These are phyloP conservation scores for Hypocreales sp. DNA, from an alignment of 2,329 filamentous ascomycete species.

Conservation along the genomic window DNA sequence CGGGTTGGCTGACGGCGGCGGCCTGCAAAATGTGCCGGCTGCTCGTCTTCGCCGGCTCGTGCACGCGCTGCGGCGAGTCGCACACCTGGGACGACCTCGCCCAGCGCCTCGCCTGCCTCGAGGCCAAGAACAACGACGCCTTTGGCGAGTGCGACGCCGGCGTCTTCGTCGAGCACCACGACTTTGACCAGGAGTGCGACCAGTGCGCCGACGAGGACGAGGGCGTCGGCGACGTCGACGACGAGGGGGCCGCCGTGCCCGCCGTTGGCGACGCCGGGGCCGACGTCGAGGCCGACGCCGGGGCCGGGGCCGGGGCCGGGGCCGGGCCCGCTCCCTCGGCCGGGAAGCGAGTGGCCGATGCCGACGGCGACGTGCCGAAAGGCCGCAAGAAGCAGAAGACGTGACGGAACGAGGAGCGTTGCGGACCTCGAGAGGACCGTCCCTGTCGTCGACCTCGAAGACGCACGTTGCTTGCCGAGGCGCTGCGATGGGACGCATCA, in stretches of 20 bases:
- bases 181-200: conserved; percentile 32
- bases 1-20: background rate
- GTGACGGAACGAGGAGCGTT: conserved; percentile 7
- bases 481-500: too few relatives aligned
- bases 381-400: conserved; percentile 16
- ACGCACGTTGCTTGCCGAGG: too few relatives aligned
- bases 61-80: conserved; percentile 23
- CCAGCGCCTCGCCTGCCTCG: conserved; percentile 30
- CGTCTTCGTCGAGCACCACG: conserved; percentile 24
- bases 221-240: conserved; percentile 24
- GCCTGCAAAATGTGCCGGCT: conserved; percentile 33
- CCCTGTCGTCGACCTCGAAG: too few relatives aligned
- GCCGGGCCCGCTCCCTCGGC: background rate
- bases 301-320: conserved; percentile 23
- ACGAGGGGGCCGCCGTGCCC: conserved; percentile 23
- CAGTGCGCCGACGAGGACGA: conserved; percentile 25
- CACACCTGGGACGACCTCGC: conserved; percentile 28
- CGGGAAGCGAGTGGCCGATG: conserved; percentile 6
- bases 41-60: conserved; percentile 26
- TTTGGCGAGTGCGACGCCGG: conserved; percentile 28
- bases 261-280: conserved; percentile 25
- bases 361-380: conserved; percentile 5
- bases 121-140: conserved; percentile 30
- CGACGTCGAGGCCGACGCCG: conserved; percentile 23
- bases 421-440: too few relatives aligned